These are phyloP conservation scores for Kwoniella mangroviensis DNA, from an alignment of 768 basidiomycete genomes.

Conservation along the genomic window DNA sequence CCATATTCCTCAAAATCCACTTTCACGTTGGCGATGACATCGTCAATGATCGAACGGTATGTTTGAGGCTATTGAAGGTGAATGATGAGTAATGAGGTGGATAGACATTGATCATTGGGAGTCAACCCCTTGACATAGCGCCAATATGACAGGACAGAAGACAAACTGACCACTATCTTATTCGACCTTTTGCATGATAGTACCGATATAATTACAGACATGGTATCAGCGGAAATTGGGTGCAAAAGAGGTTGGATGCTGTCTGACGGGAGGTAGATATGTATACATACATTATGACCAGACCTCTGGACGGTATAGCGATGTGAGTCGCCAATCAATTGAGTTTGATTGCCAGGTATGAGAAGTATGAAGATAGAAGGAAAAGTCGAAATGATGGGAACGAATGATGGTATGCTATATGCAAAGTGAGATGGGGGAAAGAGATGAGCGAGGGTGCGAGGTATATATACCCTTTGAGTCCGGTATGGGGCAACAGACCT, in stretches of 20 bases:
- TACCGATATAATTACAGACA: background rate
- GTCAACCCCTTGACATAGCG: constrained; percentile 55
- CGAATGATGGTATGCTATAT: background rate
- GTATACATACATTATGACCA: constrained; percentile 1
- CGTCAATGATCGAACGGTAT: constrained; percentile 95
- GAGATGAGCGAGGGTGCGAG: background rate
- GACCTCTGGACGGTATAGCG: background rate
- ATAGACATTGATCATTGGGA: background rate
- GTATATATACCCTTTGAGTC: constrained; percentile 11
- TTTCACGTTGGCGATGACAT: constrained; percentile 85
- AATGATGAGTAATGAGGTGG: constrained; percentile 32
- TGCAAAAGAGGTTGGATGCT: background rate
- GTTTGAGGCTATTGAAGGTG: constrained; percentile 76
- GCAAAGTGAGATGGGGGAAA: background rate
- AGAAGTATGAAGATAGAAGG: background rate
- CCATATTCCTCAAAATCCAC: constrained; percentile 97
- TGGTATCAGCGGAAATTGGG: constrained; percentile 2
- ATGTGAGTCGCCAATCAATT: background rate
- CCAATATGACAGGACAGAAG: constrained; percentile 60
- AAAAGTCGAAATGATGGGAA: background rate
- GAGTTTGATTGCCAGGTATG: background rate
- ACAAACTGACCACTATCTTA: constrained; percentile 86
- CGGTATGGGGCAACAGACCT: constrained; percentile 7
- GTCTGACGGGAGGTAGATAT: background rate
- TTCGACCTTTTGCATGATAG: constrained; percentile 74